These are phyloP conservation scores for Cladorrhinum sp. DNA, from an alignment of 2,329 filamentous ascomycete genomes.

Conservation along the genomic window DNA sequence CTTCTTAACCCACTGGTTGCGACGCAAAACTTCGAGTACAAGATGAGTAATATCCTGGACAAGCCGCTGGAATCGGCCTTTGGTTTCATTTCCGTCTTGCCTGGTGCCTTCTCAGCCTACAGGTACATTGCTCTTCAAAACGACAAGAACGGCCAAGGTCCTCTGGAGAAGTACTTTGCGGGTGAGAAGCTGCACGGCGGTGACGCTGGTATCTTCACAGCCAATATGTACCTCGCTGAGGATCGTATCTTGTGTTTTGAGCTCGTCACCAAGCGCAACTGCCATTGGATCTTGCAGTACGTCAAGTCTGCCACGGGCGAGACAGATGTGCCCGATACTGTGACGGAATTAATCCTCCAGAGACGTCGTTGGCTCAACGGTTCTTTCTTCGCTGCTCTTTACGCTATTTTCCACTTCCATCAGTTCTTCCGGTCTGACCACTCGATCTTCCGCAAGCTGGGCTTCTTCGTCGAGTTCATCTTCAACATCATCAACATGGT, in stretches of 20 bases:
- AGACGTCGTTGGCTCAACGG: slow-evolving; percentile 97
- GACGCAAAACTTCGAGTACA: slow-evolving; percentile 99
- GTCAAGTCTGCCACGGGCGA: slow-evolving; percentile 97
- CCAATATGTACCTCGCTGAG: slow-evolving; percentile 98
- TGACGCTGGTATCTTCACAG: slow-evolving; percentile 93
- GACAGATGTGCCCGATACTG: slow-evolving; percentile 92
- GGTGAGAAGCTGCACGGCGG: slow-evolving; percentile 94
- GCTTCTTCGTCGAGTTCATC: slow-evolving; percentile 87
- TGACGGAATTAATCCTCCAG: slow-evolving; percentile 93
- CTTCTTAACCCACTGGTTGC: slow-evolving; percentile 91
- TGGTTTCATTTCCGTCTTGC: slow-evolving; percentile 94
- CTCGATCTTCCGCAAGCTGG: slow-evolving; percentile 79
- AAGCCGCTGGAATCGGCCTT: slow-evolving; percentile 97
- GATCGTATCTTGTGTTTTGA: slow-evolving; percentile 99
- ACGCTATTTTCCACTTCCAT: slow-evolving; percentile 91
- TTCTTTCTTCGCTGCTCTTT: slow-evolving; percentile 96
- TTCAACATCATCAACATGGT: slow-evolving; percentile 97
- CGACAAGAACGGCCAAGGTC: slow-evolving; percentile 90
- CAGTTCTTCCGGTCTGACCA: slow-evolving; percentile 94
- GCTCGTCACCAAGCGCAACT: slow-evolving; percentile 94
- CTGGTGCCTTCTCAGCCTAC: slow-evolving; percentile 97
- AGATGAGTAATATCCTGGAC: slow-evolving; percentile 99
- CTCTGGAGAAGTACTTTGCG: slow-evolving; percentile 93
- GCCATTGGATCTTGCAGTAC: slow-evolving; percentile 95
- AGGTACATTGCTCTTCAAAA: slow-evolving; percentile 93